Percentiles rank a stretch among this genome's conserved stretches.
Conservation (phyloP, 768 basidiomycete genomes). For the Clitopilus passeckerianus region DNA sequence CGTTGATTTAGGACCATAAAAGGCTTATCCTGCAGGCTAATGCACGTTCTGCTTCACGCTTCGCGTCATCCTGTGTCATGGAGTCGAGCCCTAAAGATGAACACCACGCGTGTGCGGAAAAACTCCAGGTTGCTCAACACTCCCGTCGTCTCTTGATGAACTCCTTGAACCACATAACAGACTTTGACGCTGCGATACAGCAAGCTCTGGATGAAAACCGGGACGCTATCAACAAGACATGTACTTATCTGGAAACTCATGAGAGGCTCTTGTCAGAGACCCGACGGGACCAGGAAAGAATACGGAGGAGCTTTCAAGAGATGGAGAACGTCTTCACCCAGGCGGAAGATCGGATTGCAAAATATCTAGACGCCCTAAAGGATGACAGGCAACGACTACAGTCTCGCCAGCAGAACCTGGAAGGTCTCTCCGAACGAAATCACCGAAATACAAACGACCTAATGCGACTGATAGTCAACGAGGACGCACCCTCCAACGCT, state of each 20-base stretch:
- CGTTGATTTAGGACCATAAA: not conserved
- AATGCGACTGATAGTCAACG: not conserved
- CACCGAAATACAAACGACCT: not conserved
- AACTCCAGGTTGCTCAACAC: not conserved
- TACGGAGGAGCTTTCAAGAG: not conserved
- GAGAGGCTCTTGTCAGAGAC: not conserved
- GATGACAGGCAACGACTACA: not conserved
- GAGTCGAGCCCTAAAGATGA: not conserved
- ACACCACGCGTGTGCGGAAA: not conserved
- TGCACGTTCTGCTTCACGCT: not conserved
- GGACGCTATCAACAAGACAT: not conserved
- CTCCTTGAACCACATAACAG: not conserved
- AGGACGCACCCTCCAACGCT: not conserved
- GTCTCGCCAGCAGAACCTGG: not conserved
- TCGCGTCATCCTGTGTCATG: not conserved
- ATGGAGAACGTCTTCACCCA: not conserved
- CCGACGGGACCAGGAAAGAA: not conserved
- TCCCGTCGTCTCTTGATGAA: not conserved
- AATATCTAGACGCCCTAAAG: not conserved
- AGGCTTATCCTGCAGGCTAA: constrained; percentile 1
- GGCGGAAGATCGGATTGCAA: not conserved
- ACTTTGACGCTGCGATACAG: not conserved
- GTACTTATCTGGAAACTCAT: not conserved
- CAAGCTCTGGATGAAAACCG: not conserved
- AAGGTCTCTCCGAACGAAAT: not conserved